Base-by-base conservation (phyloP, 2,329 filamentous ascomycete species). In the Pseudogymnoascus sp. region DNA sequence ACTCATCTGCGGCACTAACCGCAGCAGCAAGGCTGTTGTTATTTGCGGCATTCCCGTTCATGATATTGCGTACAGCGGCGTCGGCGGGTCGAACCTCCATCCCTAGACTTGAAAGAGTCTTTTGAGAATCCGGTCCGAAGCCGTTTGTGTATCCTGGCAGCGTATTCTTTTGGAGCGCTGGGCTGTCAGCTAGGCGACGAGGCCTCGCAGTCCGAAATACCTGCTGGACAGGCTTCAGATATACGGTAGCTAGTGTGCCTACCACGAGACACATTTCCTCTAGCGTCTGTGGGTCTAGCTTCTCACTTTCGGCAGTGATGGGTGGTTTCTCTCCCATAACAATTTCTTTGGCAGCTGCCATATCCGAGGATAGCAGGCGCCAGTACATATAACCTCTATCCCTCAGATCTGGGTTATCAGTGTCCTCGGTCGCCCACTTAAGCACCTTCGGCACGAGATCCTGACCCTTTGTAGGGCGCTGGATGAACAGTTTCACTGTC, bases 361-460 rank as follows among this genome's bases (percentile, higher is more conserved):
- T 93, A 73, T 97, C 92, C 0, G 92, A 95, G 1, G 92, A 96
- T 1, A 99, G 82, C 12, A 99, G 82, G 4, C 94, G 90, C 94
- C 94, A 99, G 80, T 99, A 99, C 92, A 99, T 97, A 79, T 97
- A 99, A 0, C 94, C 94, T 70, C 94, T 83, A 74, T 99, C 94
- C 67, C 94, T 87, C 28, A 99, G 84, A 75, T 99, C 94, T 0
- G 94, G 94, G 75, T 99, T 97, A 73, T 99, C 94, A n/a, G 93
- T 97, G 75, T 97, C 94, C 75, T 97, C 94, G 0, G 94, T 99
- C 4, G 94, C 95, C 93, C 94, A 97, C 76, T 97, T 97, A 60
- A 99, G 80, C 2, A 97, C 93, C 71, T 92, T 92, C 0, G 93
- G 94, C 0, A 99, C 93, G 5, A 99, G 81, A 61, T 95, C 87